A percentile compares a stretch with the other conserved stretches of the same genome.
phyloP scores from a whole-genome alignment of 2,329 filamentous ascomycete genomes.

The Arthrobotrys sphaeroides region DNA sequence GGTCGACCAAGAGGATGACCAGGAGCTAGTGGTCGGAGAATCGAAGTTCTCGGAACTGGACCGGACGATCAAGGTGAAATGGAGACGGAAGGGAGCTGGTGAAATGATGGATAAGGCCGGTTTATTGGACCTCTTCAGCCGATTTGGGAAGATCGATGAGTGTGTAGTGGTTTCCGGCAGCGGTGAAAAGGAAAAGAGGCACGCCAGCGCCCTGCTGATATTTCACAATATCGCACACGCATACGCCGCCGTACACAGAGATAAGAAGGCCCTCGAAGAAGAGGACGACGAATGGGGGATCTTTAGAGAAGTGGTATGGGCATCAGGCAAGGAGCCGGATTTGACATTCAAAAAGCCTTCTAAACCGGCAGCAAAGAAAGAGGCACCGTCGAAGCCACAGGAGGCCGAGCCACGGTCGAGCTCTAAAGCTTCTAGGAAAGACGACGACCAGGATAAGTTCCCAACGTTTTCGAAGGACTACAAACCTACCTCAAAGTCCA shows the following conservation, averaged over 20 bases:
- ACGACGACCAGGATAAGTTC: conserved; percentile 33
- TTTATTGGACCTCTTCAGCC: conserved; percentile 61
- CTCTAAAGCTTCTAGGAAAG: background rate
- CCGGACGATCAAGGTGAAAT: conserved; percentile 64
- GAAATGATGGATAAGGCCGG: conserved; percentile 61
- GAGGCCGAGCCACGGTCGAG: background rate
- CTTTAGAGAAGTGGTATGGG: conserved; percentile 57
- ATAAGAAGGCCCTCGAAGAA: conserved; percentile 36
- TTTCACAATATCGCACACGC: conserved; percentile 56
- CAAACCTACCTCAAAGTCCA: conserved; percentile 30
- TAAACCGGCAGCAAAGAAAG: background rate
- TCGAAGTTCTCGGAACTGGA: conserved; percentile 62
- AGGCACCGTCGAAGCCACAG: background rate
- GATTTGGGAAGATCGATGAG: conserved; percentile 64
- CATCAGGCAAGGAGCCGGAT: conserved; percentile 57
- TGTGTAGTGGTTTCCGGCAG: conserved; percentile 49
- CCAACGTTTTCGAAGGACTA: conserved; percentile 19
- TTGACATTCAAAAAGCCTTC: conserved; percentile 39
- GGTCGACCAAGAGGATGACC: conserved; percentile 58
- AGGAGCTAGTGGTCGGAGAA: conserved; percentile 52
- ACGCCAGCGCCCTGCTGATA: conserved; percentile 56
- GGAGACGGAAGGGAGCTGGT: conserved; percentile 59
- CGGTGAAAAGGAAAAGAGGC: conserved; percentile 53
- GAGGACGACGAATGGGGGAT: conserved; percentile 37
- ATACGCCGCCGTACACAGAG: conserved; percentile 55